Conservation (phyloP, 2,329 filamentous ascomycete species). For the Gliomastix tumulicola region DNA sequence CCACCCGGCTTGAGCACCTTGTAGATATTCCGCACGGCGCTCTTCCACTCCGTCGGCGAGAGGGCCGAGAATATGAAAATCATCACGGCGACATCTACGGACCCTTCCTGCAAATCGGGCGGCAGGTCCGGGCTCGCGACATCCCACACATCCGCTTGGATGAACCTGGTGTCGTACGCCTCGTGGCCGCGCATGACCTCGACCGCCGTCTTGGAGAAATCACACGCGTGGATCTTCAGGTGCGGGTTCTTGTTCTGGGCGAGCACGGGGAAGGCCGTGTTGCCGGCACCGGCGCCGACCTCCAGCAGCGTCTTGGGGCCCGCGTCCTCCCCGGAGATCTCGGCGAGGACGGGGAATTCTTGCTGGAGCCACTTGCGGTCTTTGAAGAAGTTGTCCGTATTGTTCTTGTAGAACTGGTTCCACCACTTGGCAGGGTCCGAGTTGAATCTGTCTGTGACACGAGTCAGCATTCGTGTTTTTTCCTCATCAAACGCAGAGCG, state of each 20-base stretch:
- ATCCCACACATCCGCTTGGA: conserved; percentile 95
- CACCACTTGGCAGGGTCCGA: conserved; percentile 90
- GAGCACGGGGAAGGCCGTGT: conserved; percentile 90
- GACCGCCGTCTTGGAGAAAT: conserved; percentile 93
- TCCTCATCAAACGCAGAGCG: conserved; percentile 2
- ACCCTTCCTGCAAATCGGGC: conserved; percentile 67
- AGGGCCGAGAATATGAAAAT: conserved; percentile 97
- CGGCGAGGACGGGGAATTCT: conserved; percentile 83
- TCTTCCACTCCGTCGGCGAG: conserved; percentile 75
- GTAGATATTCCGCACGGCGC: conserved; percentile 75
- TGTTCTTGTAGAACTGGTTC: conserved; percentile 98
- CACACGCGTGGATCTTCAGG: conserved; percentile 84
- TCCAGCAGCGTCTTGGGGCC: conserved; percentile 72
- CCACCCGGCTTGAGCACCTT: conserved; percentile 84
- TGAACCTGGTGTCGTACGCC: conserved; percentile 62
- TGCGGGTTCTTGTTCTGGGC: conserved; percentile 74
- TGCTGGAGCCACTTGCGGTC: conserved; percentile 95
- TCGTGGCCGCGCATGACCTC: conserved; percentile 82
- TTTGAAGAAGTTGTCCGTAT: conserved; percentile 97
- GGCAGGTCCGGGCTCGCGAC: conserved; percentile 67
- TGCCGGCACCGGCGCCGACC: conserved; percentile 91
- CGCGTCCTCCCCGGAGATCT: conserved; percentile 64
- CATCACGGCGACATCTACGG: conserved; percentile 86
- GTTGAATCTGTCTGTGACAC: conserved; percentile 68
- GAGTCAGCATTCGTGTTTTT: conserved; percentile 27